phyloP scores from a whole-genome alignment of 2,329 filamentous ascomycete genomes.

The Alternaria conjuncta region DNA sequence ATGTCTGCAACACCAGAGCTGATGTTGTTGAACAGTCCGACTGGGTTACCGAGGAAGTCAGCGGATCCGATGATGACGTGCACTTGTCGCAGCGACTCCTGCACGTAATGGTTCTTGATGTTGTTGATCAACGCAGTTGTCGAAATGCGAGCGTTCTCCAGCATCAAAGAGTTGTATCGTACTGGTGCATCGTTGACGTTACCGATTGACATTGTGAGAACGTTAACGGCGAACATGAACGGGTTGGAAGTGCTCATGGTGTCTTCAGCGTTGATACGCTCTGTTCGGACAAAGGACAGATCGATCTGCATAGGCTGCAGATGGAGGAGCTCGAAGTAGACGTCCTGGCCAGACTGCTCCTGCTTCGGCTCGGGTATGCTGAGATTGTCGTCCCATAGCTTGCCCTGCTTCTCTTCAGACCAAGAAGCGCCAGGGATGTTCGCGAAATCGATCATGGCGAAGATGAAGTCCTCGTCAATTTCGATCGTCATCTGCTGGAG shows the following conservation, averaged over 20 bases:
- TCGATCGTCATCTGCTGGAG: conserved; percentile 98
- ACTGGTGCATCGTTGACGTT: conserved; percentile 98
- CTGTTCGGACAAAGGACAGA: conserved; percentile 94
- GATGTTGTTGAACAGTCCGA: conserved; percentile 97
- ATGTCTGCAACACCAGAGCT: conserved; percentile 97
- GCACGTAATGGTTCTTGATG: conserved; percentile 92
- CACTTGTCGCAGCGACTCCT: conserved; percentile 93
- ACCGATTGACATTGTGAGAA: conserved; percentile 98
- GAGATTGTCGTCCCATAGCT: conserved; percentile 85
- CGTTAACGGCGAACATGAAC: conserved; percentile 98
- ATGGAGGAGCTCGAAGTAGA: conserved; percentile 97
- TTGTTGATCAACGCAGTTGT: conserved; percentile 83
- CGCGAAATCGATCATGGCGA: conserved; percentile 91
- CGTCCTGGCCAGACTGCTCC: conserved; percentile 84
- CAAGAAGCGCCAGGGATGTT: conserved; percentile 91
- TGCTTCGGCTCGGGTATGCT: conserved; percentile 92
- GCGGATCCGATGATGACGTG: conserved; percentile 97
- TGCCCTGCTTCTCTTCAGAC: conserved; percentile 82
- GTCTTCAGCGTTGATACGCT: conserved; percentile 94
- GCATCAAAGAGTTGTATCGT: conserved; percentile 87
- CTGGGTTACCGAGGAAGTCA: conserved; percentile 96
- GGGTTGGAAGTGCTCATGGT: conserved; percentile 88
- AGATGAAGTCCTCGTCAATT: conserved; percentile 97
- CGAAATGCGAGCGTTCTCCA: conserved; percentile 94
- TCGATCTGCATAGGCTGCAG: conserved; percentile 98